Base-by-base conservation (phyloP, 192 early-diverging fungal species). In the Podila epicladia region DNA sequence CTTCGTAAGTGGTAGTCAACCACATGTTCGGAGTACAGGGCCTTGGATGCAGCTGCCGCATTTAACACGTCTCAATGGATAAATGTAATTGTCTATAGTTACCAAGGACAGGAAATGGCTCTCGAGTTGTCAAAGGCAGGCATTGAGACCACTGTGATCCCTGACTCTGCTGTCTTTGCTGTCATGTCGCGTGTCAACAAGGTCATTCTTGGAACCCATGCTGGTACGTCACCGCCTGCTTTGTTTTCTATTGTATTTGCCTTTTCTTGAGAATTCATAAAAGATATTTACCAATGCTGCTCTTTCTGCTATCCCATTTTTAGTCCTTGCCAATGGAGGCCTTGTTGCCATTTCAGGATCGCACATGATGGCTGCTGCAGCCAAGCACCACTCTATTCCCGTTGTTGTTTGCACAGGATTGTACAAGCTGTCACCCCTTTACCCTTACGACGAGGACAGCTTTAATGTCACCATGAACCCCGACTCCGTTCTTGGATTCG, bases 171-270 rank as follows among this genome's bases (percentile, higher is more conserved):
- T 0, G 91, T 96, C 22, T 97, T 97, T 91, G 97, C 96, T 12
- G 93, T 98, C 62, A 99, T 99, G 97, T 93, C 96, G 45, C 90
- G 97, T 58, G 97, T 98, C 26, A 97, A 97, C 89, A 99, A 98
- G 83, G 97, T 99, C 32, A 93, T 99, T 69, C 82, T 97, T 35
- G 96, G 96, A 31, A 93, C 95, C 1, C 94, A 96, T 66, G 95
- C 95, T 19, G 92, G 91, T 92, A 82, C 24, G 53, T 24, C 20
- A 9, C 53, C 24, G 17, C 24, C 24, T 26, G 1, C 19, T 55
- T 55, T 60, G 15, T 63, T 32, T 35, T 65, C 11, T 55, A 41
- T 48, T 31, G 19, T 7, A 45, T 45, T 15, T 12, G 13, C 41
- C 3, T 4, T 41, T 41, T 45, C 41, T 4, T 13, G 41, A 45